Percentiles rank a stretch among this genome's conserved stretches.
phyloP scores from a whole-genome alignment of 139 green algal species.

The Zygnema circumcarinatum region DNA sequence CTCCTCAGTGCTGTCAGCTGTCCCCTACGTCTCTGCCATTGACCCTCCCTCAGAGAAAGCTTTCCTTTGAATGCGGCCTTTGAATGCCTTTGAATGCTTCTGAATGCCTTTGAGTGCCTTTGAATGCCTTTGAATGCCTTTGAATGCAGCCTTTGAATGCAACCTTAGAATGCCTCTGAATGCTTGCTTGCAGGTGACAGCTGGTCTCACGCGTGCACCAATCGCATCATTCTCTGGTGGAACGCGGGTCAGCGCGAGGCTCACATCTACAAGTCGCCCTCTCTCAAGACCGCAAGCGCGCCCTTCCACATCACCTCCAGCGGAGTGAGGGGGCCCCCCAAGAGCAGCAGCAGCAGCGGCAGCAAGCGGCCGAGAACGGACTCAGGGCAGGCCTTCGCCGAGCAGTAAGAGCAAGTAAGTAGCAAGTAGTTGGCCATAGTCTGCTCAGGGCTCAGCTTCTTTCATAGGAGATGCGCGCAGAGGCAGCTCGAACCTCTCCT shows the following conservation, averaged over 20 bases:
- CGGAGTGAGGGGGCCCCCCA: background rate
- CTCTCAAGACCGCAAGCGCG: slow-evolving; percentile 66
- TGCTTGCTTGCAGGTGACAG: slow-evolving; percentile 69
- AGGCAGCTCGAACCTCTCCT: no score
- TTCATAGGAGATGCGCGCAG: no score
- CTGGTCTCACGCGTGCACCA: slow-evolving; percentile 85
- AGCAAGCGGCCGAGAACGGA: slow-evolving; percentile 29
- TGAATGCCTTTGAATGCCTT: background rate
- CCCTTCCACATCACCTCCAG: slow-evolving; percentile 35
- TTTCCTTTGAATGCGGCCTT: background rate
- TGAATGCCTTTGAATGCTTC: background rate
- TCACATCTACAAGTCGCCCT: slow-evolving; percentile 82
- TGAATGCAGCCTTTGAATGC: background rate
- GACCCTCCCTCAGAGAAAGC: background rate
- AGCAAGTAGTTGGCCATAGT: no score
- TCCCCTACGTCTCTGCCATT: background rate
- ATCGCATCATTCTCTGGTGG: slow-evolving; percentile 83
- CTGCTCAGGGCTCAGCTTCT: no score
- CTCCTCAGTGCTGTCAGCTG: background rate
- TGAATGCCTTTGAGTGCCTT: background rate
- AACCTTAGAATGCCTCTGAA: background rate
- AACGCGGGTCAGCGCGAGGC: slow-evolving; percentile 66
- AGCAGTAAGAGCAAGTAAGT: no score
- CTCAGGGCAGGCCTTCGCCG: background rate
- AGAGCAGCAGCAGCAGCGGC: no score